Base-by-base conservation (phyloP, 148 eudicot species). In the Pouteria glomerata region DNA sequence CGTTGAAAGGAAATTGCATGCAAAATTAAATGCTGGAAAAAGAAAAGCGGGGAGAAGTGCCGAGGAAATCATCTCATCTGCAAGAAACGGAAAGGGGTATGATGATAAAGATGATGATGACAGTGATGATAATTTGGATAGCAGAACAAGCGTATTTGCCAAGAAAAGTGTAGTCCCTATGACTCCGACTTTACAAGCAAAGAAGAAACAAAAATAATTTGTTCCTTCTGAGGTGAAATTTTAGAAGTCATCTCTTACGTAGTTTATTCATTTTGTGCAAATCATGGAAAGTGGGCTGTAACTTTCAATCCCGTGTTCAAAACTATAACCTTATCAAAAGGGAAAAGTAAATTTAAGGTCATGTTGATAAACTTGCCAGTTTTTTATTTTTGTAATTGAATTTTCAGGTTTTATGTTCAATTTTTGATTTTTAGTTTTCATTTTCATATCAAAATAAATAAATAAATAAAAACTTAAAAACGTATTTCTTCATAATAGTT, bases 81-180 rank as follows among this genome's bases (percentile, higher is more conserved):
- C 75, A 37, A 81, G 73, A 66, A 78, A 57, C 57, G 85, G 70
- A 62, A 26, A 63, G 21, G 74, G 18, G 48, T 74, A 71, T 53
- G 89, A 79, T 21, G 91, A 45, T 2, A 76, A 41, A 48, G 77
- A 74, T 30, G 90, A 79, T 14, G 90, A 88, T 16, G 85, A 82
- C 24, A 87, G 85, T 3, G 84, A 86, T 0, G 89, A 88, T 16
- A 84, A 82, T 64, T 33, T 62, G 27, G 96, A 88, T 37, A 93
- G 98, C 76, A 90, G 90, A 79, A 81, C 88, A 18, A 76, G 71
- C 60, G 73, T 89, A 50, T 90, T 93, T 71, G 34, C 82, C 65
- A 93, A 85, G 79, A 86, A 84, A 85, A 87, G 88, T 77, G 71
- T 77, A 14, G 66, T 70, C 45, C 74, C 73, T 60, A 68, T 59